Percentiles rank a stretch among this genome's conserved stretches.
Evolutionary conservation across 2,329 filamentous ascomycete species (phyloP).

Genomic region (Pseudocercospora fuligena): DNA sequence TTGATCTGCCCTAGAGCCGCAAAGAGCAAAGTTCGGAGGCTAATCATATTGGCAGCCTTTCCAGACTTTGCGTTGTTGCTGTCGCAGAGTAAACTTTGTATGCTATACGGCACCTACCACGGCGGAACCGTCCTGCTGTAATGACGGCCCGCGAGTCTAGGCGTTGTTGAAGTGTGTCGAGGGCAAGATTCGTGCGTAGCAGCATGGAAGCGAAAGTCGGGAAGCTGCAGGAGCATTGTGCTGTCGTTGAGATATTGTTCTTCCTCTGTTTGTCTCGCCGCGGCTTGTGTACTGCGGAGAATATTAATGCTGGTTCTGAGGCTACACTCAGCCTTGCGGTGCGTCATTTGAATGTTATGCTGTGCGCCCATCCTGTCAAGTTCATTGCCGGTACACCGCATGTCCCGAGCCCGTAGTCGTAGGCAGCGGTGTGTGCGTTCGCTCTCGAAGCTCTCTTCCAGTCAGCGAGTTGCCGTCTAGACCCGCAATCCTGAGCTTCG

Average conservation of each 20-base stretch:
- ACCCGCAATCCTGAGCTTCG: constrained; percentile 18
- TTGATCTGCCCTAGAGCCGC: neutral
- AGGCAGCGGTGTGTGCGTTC: neutral
- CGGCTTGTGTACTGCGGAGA: constrained; percentile 1
- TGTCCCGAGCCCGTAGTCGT: neutral
- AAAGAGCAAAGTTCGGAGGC: neutral
- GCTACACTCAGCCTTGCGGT: constrained; percentile 13
- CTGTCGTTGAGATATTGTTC: neutral
- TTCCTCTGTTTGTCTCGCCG: neutral
- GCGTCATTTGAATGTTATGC: neutral
- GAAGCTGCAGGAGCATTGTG: neutral
- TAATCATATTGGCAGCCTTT: neutral
- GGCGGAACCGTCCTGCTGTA: too few relatives aligned
- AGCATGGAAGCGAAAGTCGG: neutral
- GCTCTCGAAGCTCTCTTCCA: neutral
- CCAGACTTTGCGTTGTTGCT: neutral
- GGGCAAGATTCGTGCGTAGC: too few relatives aligned
- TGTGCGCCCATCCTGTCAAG: constrained; percentile 7
- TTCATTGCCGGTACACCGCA: constrained; percentile 4
- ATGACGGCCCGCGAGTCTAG: too few relatives aligned
- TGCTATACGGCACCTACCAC: too few relatives aligned
- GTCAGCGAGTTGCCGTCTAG: constrained; percentile 1
- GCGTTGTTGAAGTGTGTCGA: too few relatives aligned
- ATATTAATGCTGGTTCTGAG: neutral
- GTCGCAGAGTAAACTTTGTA: too few relatives aligned